Percentiles rank a stretch among this genome's conserved stretches.
phyloP scores from a whole-genome alignment of 225 moss, liverwort and hornwort species.

The Lunularia cruciata region DNA sequence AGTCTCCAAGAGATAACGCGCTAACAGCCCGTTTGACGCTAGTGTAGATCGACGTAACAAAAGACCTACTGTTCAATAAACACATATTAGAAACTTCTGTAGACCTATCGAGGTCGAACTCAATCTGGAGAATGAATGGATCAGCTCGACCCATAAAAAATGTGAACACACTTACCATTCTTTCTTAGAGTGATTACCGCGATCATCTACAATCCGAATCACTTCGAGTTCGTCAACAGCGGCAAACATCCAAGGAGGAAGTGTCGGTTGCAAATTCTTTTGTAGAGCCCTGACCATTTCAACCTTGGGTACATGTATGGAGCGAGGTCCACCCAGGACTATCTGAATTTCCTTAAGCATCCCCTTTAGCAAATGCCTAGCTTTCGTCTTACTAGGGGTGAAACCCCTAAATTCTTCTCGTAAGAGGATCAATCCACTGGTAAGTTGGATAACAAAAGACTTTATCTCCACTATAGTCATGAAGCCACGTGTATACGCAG shows the following conservation, averaged over 20 bases:
- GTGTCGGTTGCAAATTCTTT: constrained; percentile 22
- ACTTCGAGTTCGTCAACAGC: constrained; percentile 32
- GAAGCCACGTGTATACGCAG: constrained; percentile 25
- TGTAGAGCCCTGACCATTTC: constrained; percentile 32
- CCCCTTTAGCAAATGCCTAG: constrained; percentile 26
- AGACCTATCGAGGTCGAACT: no score
- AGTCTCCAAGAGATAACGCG: no score
- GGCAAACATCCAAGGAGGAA: constrained; percentile 52
- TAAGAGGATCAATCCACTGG: constrained; percentile 41
- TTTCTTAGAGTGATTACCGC: neutral
- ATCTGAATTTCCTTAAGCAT: constrained; percentile 28
- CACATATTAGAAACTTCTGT: no score
- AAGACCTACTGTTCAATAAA: no score
- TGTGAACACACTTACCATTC: no score
- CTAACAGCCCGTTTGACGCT: no score
- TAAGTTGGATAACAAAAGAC: constrained; percentile 32
- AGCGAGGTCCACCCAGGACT: constrained; percentile 20
- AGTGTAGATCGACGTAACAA: no score
- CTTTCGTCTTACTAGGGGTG: constrained; percentile 24
- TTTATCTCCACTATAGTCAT: constrained; percentile 21
- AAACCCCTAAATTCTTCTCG: constrained; percentile 36
- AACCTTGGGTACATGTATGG: constrained; percentile 29
- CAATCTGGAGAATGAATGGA: no score
- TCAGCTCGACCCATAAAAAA: no score
- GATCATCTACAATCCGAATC: constrained; percentile 32